Base-by-base conservation (phyloP, 2,329 filamentous ascomycete species). In the Sarocladiaceae sp. region DNA sequence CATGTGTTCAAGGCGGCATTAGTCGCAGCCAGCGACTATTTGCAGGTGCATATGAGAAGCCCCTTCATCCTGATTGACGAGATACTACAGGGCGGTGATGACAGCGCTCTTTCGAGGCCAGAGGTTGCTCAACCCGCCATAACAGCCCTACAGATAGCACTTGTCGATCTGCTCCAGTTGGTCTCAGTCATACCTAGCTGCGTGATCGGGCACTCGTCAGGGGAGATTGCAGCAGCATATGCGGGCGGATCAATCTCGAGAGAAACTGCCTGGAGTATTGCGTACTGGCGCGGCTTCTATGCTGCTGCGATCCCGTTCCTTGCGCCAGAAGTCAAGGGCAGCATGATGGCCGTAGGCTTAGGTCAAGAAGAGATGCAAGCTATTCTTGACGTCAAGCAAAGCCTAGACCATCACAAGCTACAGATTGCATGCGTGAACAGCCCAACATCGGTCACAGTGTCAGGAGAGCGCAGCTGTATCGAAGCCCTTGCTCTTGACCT, bases 121-220 rank as follows among this genome's bases (percentile, higher is more conserved):
- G 48, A 51, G 6, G 35, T 52, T 29, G 54, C 53, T 33, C 66
- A 69, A 43, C 57, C 66, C 1, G 31, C 64, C 1, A 68, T 59
- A 37, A 68, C 66, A 4, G 61, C 62, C 0, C n/a, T 70, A 0
- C 67, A 70, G 41, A 29, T 43, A 6, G 41, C 41, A 10, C 7
- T 43, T n/a, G 27, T 43, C 9, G 41, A 32, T 10, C 31, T 43
- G 4, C 10, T 33, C 18, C 26, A 21, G n/a, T 21, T 27, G 10
- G 16, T 32, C n/a, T 26, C 26, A 3, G 5, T 32, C 16, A 15
- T 18, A 7, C 31, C 31, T 11, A 32, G 37, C 1, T 63, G 57
- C 44, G 55, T 57, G 45, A 54, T 61, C 6, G 62, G 60, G 11
- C 29, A 45, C 11, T 47, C 49, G 18, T 42, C 50, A 0, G 29